phyloP scores from a whole-genome alignment of 2,329 filamentous ascomycete genomes.

The Aureobasidium sp. region DNA sequence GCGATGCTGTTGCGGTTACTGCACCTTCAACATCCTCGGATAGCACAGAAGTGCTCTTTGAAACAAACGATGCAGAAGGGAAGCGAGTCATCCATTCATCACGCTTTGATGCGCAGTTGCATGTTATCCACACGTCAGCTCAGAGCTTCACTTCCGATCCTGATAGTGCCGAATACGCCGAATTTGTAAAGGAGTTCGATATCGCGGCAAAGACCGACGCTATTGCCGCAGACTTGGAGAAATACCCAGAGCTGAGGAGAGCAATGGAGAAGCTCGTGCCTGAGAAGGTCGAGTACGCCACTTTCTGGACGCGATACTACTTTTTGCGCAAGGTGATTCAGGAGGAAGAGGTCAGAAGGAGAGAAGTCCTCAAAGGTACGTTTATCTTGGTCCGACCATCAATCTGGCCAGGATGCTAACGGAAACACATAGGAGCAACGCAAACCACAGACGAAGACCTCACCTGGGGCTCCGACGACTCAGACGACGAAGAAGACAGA shows the following conservation, averaged over 20 bases:
- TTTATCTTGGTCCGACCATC: background rate
- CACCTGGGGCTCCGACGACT: conserved; percentile 67
- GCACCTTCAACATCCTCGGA: conserved; percentile 47
- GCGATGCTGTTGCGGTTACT: conserved; percentile 81
- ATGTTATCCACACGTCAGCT: conserved; percentile 81
- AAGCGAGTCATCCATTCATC: conserved; percentile 94
- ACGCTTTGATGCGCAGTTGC: conserved; percentile 87
- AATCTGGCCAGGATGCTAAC: background rate
- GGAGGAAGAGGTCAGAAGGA: conserved; percentile 79
- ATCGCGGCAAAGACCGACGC: conserved; percentile 76
- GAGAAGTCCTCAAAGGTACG: conserved; percentile 84
- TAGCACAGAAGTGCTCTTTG: conserved; percentile 62
- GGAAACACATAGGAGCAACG: conserved; percentile 46
- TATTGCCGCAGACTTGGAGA: conserved; percentile 73
- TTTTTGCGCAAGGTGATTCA: conserved; percentile 89
- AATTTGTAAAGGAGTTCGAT: conserved; percentile 67
- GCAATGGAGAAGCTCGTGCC: conserved; percentile 98
- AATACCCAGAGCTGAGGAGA: conserved; percentile 72
- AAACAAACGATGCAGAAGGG: conserved; percentile 80
- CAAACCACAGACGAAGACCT: conserved; percentile 66
- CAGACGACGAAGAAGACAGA: conserved; percentile 40
- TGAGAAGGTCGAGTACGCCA: conserved; percentile 75
- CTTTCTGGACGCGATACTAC: conserved; percentile 95
- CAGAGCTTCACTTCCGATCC: conserved; percentile 82
- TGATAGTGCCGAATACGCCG: conserved; percentile 54